Base-by-base conservation (phyloP, 257 asterid species). In the Lycium ferocissimum region DNA sequence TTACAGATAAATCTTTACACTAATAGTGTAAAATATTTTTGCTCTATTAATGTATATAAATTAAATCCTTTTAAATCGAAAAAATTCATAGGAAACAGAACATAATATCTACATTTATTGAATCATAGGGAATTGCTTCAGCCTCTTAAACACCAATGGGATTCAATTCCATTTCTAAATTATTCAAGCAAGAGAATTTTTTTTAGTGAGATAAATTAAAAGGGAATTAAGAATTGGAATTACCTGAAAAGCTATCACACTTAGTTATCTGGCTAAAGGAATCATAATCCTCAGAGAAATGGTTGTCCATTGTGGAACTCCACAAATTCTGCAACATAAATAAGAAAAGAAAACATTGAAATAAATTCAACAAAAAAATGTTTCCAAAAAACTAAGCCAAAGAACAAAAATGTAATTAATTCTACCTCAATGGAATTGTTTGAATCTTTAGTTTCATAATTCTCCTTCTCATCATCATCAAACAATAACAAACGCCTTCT, bases 401-500 rank as follows among this genome's bases (percentile, higher is more conserved):
- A 37, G 12, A 35, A 40, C 12, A 15, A 53, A 4, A 69, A 14
- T 59, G 40, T 3, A 7, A 18, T 10, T 11, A 8, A 2, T 51
- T 37, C 38, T 79, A 86, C 90, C 87, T 76, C 45, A 1, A 33
- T 43, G 49, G 86, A 53, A 88, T 86, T n/a, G 47, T 79, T 71
- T 15, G 84, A 83, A 33, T 80, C 84, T 71, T 84, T 20, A 84
- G 17, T 9, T 10, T 76, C 57, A 45, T 83, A 78, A 75, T 90
- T 87, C 43, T 83, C 84, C 20, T 79, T 17, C 1, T 40, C 54
- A 69, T 38, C 53, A 40, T 49, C 85, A 70, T 90, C 87, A 69
- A 86, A 88, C 87, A 90, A 79, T 26, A 91, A 82, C 78, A 92
- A 79, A 54, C 94, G 86, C 65, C 98, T 91, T 80, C 98, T 85